Evolutionary conservation across 306 rosid genomes (phyloP).

Genomic region (Quercus cerris): DNA sequence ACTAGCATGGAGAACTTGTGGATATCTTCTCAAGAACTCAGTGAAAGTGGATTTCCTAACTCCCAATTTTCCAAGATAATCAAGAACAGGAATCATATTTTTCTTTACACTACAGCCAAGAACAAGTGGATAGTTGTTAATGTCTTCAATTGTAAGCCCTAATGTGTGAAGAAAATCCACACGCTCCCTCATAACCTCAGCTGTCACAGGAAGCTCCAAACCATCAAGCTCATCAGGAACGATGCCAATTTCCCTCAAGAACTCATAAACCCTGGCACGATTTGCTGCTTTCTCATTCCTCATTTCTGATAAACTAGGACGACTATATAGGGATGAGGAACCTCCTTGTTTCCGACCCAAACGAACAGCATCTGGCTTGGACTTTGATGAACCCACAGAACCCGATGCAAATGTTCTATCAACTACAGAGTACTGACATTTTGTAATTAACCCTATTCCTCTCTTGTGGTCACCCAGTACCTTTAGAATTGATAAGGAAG

Average conservation of each 20-base stretch:
- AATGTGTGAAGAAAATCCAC: constrained; percentile 82
- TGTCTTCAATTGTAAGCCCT: constrained; percentile 81
- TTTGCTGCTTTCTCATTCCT: constrained; percentile 55
- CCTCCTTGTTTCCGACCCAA: constrained; percentile 43
- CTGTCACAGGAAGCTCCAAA: constrained; percentile 92
- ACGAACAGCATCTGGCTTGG: constrained; percentile 28
- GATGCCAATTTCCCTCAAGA: constrained; percentile 69
- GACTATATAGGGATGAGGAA: constrained; percentile 55
- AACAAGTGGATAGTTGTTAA: constrained; percentile 91
- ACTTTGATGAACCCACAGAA: constrained; percentile 26
- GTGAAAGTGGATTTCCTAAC: constrained; percentile 83
- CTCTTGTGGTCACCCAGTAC: constrained; percentile 35
- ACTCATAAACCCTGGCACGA: constrained; percentile 70
- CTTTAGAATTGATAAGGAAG: constrained; percentile 40
- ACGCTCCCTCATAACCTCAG: constrained; percentile 89
- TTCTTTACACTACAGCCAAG: constrained; percentile 98
- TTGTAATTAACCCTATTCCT: constrained; percentile 47
- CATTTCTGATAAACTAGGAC: constrained; percentile 84
- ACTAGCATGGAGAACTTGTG: constrained; percentile 95
- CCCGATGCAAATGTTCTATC: constrained; percentile 40
- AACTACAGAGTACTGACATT: constrained; percentile 47
- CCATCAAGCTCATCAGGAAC: constrained; percentile 99
- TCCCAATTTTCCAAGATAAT: constrained; percentile 92
- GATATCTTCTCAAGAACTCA: constrained; percentile 77
- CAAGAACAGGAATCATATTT: constrained; percentile 98